These are phyloP conservation scores for Kluyveromyces sp. DNA, from an alignment of 1,139 yeast species.

Conservation along the genomic window DNA sequence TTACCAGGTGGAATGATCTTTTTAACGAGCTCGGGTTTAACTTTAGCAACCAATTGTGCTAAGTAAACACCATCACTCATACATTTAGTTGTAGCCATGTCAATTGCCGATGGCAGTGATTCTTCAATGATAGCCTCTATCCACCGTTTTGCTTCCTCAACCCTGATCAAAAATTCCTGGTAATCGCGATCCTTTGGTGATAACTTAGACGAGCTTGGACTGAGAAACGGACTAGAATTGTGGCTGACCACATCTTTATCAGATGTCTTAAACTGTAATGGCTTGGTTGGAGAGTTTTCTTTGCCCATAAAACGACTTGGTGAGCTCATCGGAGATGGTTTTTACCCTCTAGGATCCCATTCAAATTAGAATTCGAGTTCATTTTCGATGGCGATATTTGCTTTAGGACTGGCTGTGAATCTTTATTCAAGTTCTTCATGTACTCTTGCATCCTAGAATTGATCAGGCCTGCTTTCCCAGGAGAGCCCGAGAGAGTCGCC, in stretches of 20 bases:
- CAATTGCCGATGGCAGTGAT: constrained; percentile 44
- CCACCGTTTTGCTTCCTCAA: constrained; percentile 79
- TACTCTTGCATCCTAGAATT: constrained; percentile 20
- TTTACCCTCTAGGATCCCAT: background rate
- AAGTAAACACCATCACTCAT: constrained; percentile 78
- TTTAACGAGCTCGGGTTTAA: constrained; percentile 59
- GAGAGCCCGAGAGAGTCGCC: constrained; percentile 4
- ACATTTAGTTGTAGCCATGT: constrained; percentile 47
- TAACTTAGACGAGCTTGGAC: constrained; percentile 7
- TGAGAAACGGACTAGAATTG: background rate
- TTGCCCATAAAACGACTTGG: constrained; percentile 3
- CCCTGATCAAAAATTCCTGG: constrained; percentile 83
- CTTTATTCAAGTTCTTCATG: constrained; percentile 16
- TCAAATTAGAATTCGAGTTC: constrained; percentile 13
- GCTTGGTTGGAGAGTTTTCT: constrained; percentile 6
- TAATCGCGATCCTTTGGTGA: constrained; percentile 34
- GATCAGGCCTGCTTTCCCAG: constrained; percentile 7
- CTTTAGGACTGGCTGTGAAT: constrained; percentile 12
- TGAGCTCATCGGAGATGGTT: background rate
- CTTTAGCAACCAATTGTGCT: constrained; percentile 68
- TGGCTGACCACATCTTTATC: constrained; percentile 3
- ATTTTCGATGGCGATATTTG: constrained; percentile 19
- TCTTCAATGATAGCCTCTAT: constrained; percentile 52
- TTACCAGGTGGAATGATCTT: constrained; percentile 45
- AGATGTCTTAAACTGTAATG: constrained; percentile 1